Conservation (phyloP, 352 stramenopile species). For the Globisporangium recalcitrans region DNA sequence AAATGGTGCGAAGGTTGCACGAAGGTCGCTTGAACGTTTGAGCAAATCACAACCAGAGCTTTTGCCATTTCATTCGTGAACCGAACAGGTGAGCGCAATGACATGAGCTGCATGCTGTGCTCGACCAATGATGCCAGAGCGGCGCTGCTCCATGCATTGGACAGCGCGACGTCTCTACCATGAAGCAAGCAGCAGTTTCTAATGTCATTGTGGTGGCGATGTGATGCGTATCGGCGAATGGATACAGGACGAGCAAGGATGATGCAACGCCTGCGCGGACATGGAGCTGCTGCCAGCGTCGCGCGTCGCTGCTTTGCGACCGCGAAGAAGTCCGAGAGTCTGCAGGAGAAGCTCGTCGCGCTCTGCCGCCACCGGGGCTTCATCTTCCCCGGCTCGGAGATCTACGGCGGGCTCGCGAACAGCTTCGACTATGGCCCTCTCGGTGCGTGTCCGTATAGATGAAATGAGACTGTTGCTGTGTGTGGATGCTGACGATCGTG, state of each 20-base stretch:
- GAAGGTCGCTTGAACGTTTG: constrained; percentile 14
- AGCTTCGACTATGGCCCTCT: constrained; percentile 98
- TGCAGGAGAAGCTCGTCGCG: constrained; percentile 72
- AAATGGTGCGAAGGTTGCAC: constrained; percentile 8
- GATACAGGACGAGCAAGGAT: constrained; percentile 1
- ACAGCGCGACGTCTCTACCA: background rate
- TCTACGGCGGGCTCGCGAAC: constrained; percentile 96
- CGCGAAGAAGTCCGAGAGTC: constrained; percentile 24
- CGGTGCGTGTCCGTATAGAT: constrained; percentile 20
- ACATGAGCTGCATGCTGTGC: no score
- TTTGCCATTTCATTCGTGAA: constrained; percentile 1
- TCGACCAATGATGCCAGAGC: no score
- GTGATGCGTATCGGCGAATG: background rate
- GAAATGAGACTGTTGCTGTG: no score
- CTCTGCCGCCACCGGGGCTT: constrained; percentile 91
- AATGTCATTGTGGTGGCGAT: background rate
- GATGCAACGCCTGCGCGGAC: constrained; percentile 16
- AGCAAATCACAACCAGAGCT: constrained; percentile 5
- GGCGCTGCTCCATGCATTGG: background rate
- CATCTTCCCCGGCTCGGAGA: constrained; percentile 92
- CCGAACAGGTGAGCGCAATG: background rate
- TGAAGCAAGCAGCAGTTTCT: background rate
- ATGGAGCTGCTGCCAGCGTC: background rate
- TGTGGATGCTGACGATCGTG: background rate
- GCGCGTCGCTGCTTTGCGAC: constrained; percentile 31